Conservation (phyloP, 2,329 filamentous ascomycete genomes). For the Ilyonectria destructans region DNA sequence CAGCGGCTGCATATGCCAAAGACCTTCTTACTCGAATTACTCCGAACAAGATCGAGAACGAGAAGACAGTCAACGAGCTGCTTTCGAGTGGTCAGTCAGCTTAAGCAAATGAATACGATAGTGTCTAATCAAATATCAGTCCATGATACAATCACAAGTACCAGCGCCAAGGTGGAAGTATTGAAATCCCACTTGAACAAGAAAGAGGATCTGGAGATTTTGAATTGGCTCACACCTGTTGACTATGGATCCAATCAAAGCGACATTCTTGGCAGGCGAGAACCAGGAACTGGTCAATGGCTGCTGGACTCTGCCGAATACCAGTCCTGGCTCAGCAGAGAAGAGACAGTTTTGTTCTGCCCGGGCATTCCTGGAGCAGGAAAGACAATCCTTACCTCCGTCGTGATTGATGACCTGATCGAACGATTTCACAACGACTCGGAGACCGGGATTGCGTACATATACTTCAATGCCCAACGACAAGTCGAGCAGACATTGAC, state of each 20-base stretch:
- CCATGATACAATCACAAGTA: neutral
- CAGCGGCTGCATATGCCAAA: constrained; percentile 47
- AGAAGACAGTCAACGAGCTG: neutral
- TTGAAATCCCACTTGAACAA: too few species aligned
- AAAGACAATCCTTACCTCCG: neutral
- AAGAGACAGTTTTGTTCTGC: constrained; percentile 55
- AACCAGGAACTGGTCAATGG: constrained; percentile 53
- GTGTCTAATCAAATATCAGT: neutral
- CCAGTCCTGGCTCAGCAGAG: neutral
- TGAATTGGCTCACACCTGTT: constrained; percentile 58
- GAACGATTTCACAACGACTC: neutral
- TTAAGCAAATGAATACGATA: neutral
- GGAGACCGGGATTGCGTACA: constrained; percentile 47
- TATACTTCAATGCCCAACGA: constrained; percentile 53
- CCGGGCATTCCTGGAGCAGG: neutral
- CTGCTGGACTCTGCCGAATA: neutral
- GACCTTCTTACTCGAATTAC: neutral
- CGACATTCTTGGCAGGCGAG: constrained; percentile 53
- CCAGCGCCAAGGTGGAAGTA: neutral
- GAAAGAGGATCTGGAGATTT: neutral
- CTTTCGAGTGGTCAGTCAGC: neutral
- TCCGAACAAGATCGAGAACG: neutral
- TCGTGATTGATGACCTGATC: neutral
- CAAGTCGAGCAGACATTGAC: constrained; percentile 45
- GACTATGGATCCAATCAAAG: constrained; percentile 57